phyloP scores from a whole-genome alignment of 1,284 basidiomycete genomes.

The Austroboletus novae-zelandiae region DNA sequence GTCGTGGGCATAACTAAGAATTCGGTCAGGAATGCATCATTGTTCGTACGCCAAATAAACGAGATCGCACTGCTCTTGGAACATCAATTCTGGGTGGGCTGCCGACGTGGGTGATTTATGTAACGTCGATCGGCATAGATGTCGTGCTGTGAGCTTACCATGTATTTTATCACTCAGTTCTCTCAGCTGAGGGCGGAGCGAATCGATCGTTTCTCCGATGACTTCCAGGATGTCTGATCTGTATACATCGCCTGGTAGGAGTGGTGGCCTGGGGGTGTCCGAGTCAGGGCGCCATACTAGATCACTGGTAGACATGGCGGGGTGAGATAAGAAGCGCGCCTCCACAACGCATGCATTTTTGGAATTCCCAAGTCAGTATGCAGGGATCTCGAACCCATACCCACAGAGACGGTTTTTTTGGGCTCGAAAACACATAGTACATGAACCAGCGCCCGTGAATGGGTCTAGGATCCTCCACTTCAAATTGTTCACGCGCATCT shows the following conservation, averaged over 20 bases:
- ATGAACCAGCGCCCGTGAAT: too few species aligned
- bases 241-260: conserved; percentile 26
- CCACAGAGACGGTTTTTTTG: too few species aligned
- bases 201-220: conserved; percentile 57
- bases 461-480: too few species aligned
- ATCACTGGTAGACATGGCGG: too few species aligned
- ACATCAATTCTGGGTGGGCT: conserved; percentile 64
- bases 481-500: too few species aligned
- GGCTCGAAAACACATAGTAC: too few species aligned
- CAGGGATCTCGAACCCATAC: too few species aligned
- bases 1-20: conserved; percentile 51
- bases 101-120: not conserved
- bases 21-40: conserved; percentile 4
- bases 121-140: not conserved
- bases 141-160: conserved; percentile 33
- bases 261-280: conserved; percentile 17
- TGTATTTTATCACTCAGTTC: conserved; percentile 72
- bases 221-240: conserved; percentile 46
- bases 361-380: too few species aligned
- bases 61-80: conserved; percentile 49
- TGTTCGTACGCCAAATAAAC: not conserved
- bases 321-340: too few species aligned
- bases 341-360: too few species aligned
- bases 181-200: conserved; percentile 53
- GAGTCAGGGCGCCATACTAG: conserved; percentile 30